These are phyloP conservation scores for Oryza officinalis DNA, from an alignment of 176 grass and related monocot species.

Conservation along the genomic window DNA sequence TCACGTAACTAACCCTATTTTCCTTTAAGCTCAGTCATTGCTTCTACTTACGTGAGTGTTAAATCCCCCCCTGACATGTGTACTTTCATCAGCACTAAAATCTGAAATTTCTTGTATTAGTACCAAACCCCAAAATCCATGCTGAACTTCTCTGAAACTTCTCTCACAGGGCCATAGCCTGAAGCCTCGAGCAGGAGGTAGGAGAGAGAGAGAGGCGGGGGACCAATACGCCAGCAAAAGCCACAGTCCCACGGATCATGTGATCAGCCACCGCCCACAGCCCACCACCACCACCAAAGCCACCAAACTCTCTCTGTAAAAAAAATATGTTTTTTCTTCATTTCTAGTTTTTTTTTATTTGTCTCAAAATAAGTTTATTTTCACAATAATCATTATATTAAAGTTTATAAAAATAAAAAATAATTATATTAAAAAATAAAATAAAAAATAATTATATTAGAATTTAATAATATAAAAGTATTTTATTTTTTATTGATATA, in stretches of 20 bases:
- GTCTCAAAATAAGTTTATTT: no score
- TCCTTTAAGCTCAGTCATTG: background rate
- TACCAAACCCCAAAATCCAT: background rate
- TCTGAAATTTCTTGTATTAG: background rate
- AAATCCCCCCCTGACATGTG: background rate
- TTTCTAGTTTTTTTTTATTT: no score
- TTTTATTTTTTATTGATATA: no score
- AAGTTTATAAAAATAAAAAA: no score
- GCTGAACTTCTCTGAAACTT: background rate
- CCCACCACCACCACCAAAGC: background rate
- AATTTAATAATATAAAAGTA: no score
- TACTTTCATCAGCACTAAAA: background rate
- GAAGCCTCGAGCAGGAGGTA: no score
- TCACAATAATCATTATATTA: no score
- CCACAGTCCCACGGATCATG: background rate
- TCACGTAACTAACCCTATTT: background rate
- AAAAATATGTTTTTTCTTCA: no score
- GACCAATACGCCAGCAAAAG: background rate
- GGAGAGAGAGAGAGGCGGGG: background rate
- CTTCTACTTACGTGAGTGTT: background rate
- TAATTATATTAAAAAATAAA: no score
- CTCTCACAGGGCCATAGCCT: no score
- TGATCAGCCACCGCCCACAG: background rate
- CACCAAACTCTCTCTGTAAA: no score
- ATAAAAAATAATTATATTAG: no score